Base-by-base conservation (phyloP, 2,329 filamentous ascomycete species). In the Penicillium sp. region DNA sequence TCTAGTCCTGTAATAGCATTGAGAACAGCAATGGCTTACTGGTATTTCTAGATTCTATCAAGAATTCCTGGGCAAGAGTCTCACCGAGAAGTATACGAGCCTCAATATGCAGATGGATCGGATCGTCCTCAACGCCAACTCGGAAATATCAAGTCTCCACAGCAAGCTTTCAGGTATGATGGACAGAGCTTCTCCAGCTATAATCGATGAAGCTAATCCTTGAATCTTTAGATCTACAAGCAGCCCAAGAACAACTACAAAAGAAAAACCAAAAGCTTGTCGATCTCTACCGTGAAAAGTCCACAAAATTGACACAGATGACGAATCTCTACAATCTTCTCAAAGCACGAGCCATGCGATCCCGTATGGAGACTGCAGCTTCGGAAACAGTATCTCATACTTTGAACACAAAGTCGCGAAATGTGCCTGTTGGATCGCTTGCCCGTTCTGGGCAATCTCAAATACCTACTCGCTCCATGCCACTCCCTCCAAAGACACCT, bases 181-280 rank as follows among this genome's bases (percentile, higher is more conserved):
- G 23, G 33, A 26, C 8, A 7, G 16, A n/a, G 11, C 8, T 39
- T 19, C 2, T 7, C 26, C 10, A 25, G 4, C 1, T 16, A 2
- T 11, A 6, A 43, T n/a, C 11, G 5, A 13, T 33, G 10, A n/a
- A 7, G 21, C 55, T 66, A 44, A 58, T 16, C 14, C 16, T 67
- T 7, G n/a, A 4, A 13, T 16, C 19, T 13, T 9, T 53, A 86
- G 82, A 77, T 35, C 80, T 90, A 75, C 81, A 85, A 55, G 66
- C 79, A 9, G 85, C 90, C 31, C 85, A 89, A 53, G 83, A 88
- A 23, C 77, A 78, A 9, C 76, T 93, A 11, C 80, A 86, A 51
- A 82, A 83, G 49, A 92, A 90, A 72, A 90, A 92, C 61, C 83
- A 90, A 19, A 89, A 93, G 35, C 77, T 96, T 1, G 78, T 81